Evolutionary conservation across 2,329 filamentous ascomycete genomes (phyloP), one percentile per base, ranked within the genome.

Genomic region (Polychaeton citri): DNA sequence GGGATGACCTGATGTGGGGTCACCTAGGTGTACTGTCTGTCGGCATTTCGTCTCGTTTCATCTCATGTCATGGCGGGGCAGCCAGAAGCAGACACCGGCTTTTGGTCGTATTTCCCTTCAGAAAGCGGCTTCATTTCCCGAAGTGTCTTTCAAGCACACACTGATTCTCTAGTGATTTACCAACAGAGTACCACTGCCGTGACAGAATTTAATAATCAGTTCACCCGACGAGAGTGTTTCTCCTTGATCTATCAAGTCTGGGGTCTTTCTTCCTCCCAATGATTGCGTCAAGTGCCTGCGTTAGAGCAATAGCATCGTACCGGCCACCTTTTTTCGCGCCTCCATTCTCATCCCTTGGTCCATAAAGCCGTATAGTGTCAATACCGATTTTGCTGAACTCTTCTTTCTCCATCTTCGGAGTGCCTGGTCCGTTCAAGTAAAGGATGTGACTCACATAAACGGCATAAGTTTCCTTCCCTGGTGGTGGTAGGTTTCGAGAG

Each of bases 381-480:
- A 96, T 83, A 0, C 86, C 86, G 43, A 86, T 56, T 13, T 61
- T 58, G 3, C 61, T 61, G 30, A 95, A 64, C 37, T 68, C 69
- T 5, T 69, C 69, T 34, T 68, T 74, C 47, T 93, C 76, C 1
- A 94, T 79, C 3, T 55, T 62, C 0, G 87, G 87, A 16, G 79
- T 76, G 0, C 71, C 72, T 0, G 74, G 69, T 0, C 77, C 79
- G 30, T 87, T 81, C 0, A 94, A 61, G 51, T 93, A 81, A 5
- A 95, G 68, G 10, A 95, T 57, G 54, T 95, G 87, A 5, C 81
- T 92, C 3, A 95, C 78, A 50, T 90, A 94, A 2, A 63, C 65
- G 18, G 59, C 66, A 49, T 76, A 81, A 5, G 76, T 70, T 1
- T 63, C 52, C 10, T 31, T 32, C 2, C 44, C 21, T 15, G 46